Conservation (phyloP, 257 asterid genomes). For the Rhazya stricta region DNA sequence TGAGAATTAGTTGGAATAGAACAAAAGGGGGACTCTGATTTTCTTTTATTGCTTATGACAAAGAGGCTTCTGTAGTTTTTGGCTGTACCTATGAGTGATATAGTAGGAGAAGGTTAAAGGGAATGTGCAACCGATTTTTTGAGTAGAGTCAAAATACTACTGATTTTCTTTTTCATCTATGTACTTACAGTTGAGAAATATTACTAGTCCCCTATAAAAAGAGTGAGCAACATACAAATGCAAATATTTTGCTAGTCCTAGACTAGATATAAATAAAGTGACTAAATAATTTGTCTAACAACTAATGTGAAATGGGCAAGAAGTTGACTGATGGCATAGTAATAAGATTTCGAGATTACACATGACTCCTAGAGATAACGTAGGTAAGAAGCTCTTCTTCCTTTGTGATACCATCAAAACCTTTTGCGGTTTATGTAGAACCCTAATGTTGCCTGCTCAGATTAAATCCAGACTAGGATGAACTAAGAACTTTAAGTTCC, state of each 20-base stretch:
- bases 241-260: not conserved
- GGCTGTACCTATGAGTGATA: not conserved
- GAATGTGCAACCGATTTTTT: not conserved
- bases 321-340: too few species aligned
- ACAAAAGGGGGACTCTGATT: not conserved
- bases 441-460: not conserved
- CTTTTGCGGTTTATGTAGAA: not conserved
- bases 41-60: not conserved
- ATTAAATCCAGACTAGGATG: too few species aligned
- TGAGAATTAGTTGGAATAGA: not conserved
- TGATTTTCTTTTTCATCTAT: not conserved
- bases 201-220: not conserved
- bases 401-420: not conserved
- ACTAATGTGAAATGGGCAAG: not conserved
- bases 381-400: not conserved
- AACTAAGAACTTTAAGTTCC: not conserved
- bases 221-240: not conserved
- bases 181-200: not conserved
- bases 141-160: not conserved
- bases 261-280: not conserved
- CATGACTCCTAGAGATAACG: too few species aligned
- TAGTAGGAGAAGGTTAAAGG: not conserved
- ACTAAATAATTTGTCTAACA: not conserved
- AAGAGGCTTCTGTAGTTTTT: not conserved
- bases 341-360: too few species aligned